Evolutionary conservation across 352 stramenopile species (phyloP), one percentile per base, ranked within the genome.

Genomic region (Lagenidium sp.): DNA sequence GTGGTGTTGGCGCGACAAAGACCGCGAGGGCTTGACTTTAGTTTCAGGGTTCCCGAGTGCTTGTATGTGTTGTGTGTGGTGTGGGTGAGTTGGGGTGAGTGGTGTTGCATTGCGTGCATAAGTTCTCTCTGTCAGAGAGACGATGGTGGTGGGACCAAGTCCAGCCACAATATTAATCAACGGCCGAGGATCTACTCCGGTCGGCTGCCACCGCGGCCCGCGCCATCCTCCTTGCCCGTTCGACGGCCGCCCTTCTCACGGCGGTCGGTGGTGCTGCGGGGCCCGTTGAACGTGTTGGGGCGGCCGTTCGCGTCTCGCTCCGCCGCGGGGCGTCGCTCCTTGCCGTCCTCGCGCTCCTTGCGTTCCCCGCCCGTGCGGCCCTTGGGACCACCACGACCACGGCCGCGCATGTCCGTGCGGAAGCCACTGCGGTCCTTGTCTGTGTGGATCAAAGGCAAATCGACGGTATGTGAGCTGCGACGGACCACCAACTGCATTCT

Each of bases 221-320:
- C 73, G 31, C 55, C 65, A 25, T 85, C 78, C 35, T 79, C 65
- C 52, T 80, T 83, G 16, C 72, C 73, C 37, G 75, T 68, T 60
- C 78, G 75, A 53, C 75, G 74, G 18, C 58, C 68, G 36, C 65
- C 63, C 59, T 85, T 87, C 30, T 83, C 69, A 34, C 77, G 77
- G 39, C 65, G 68, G 47, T 77, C 47, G 25, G 41, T 25, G 23
- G 40, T 36, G 45, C 47, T 62, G 46, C 58, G 62, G 15, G 55
- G 50, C 4, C 50, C 61, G 60, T 57, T 68, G 47, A 41, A 48
- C 20, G 44, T 16, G n/a, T 53, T 43, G 15, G 43, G 26, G 34
- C 68, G 69, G 49, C 44, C 63, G 25, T 53, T 60, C 25, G 24
- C 36, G 28, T 29, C 32, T 21, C 36, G 24, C 36, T 26, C 44